Evolutionary conservation across 2,329 filamentous ascomycete species (phyloP).

Genomic region (Emergomyces pasteurianus): DNA sequence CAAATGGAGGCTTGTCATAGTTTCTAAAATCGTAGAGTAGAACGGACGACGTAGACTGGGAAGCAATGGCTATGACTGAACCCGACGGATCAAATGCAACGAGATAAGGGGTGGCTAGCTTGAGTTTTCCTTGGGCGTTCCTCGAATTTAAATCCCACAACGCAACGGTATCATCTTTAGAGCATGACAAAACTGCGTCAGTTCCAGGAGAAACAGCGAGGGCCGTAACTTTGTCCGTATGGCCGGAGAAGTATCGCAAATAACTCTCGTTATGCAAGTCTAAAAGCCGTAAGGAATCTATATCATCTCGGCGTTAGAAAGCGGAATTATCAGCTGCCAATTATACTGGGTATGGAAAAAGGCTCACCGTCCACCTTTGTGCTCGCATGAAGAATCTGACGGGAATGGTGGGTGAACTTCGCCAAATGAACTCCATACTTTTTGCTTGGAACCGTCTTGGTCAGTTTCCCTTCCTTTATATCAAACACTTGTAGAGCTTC

Average conservation of each 20-base stretch:
- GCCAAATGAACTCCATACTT: constrained; percentile 95
- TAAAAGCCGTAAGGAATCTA: constrained; percentile 75
- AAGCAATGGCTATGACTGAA: constrained; percentile 80
- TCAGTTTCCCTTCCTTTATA: constrained; percentile 76
- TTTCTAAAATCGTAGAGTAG: constrained; percentile 89
- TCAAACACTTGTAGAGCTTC: constrained; percentile 95
- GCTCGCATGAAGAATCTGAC: constrained; percentile 87
- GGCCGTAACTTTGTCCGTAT: constrained; percentile 71
- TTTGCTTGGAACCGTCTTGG: constrained; percentile 82
- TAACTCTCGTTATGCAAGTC: constrained; percentile 88
- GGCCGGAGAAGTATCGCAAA: constrained; percentile 89
- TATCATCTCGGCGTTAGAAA: constrained; percentile 19
- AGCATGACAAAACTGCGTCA: constrained; percentile 87
- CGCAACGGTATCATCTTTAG: constrained; percentile 78
- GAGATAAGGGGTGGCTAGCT: constrained; percentile 69
- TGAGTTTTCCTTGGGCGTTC: constrained; percentile 66
- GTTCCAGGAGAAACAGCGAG: constrained; percentile 72
- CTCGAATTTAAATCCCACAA: constrained; percentile 81
- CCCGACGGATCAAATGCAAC: constrained; percentile 87
- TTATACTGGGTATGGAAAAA: not conserved
- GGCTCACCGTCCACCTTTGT: constrained; percentile 76
- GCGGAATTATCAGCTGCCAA: not conserved
- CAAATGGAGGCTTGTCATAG: constrained; percentile 83
- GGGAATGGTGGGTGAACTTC: constrained; percentile 83
- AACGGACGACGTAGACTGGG: constrained; percentile 63